A percentile compares a stretch with the other conserved stretches of the same genome.
Conservation (phyloP, 2,329 filamentous ascomycete genomes). For the Fusarium dlaminii region DNA sequence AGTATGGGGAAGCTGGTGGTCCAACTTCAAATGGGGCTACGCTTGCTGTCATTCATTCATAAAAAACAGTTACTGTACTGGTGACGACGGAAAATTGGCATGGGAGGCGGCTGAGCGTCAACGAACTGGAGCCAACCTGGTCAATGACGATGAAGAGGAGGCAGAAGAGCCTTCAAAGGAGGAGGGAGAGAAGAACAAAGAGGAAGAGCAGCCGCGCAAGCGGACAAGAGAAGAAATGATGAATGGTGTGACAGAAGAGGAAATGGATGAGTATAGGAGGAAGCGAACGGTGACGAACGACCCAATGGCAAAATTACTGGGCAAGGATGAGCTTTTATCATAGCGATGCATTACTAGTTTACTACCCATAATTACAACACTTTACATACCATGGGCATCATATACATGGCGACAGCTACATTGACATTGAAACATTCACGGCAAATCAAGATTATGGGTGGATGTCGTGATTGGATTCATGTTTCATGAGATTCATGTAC, state of each 20-base stretch:
- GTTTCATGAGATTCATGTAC: slow-evolving; percentile 38
- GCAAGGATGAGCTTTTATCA: slow-evolving; percentile 68
- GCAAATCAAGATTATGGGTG: slow-evolving; percentile 2
- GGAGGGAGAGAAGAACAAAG: slow-evolving; percentile 45
- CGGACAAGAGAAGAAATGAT: slow-evolving; percentile 82
- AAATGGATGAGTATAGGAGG: slow-evolving; percentile 85
- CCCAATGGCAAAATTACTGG: slow-evolving; percentile 85
- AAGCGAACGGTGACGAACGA: slow-evolving; percentile 80
- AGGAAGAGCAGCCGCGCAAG: slow-evolving; percentile 64
- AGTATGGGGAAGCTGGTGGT: slow-evolving; percentile 98
- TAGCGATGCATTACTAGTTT: slow-evolving; percentile 20
- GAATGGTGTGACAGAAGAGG: slow-evolving; percentile 80
- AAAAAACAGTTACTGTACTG: slow-evolving; percentile 98
- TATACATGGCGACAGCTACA: neutral
- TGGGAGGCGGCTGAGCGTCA: slow-evolving; percentile 79
- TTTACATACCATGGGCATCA: neutral
- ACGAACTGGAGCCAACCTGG: slow-evolving; percentile 57
- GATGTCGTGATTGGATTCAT: slow-evolving; percentile 35
- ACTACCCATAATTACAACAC: neutral
- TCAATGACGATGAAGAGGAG: slow-evolving; percentile 43
- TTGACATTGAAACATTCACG: neutral
- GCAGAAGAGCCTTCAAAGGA: slow-evolving; percentile 42
- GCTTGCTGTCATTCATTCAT: slow-evolving; percentile 92
- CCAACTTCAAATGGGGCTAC: slow-evolving; percentile 94
- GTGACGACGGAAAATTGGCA: slow-evolving; percentile 83